Evolutionary conservation across 345 rosid genomes (phyloP), one percentile per base, ranked within the genome.

Genomic region (Kandelia obovata): DNA sequence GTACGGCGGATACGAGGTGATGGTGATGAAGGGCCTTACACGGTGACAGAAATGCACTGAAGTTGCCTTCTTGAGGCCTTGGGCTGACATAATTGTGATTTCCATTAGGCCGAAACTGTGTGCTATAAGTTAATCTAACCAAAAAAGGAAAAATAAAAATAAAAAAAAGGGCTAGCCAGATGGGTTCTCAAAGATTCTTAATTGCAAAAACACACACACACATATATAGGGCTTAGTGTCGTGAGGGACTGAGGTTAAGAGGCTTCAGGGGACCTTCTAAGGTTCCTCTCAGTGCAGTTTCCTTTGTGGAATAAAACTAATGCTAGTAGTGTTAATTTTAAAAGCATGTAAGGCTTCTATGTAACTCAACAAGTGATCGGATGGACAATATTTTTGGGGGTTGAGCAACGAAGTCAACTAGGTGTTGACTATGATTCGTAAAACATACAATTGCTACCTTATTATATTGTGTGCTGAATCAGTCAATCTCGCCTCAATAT

Each of bases 11-110:
- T 61, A 58, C 11, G 75, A 28, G 53, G 78, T 64, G 72, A 81
- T 32, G 77, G 80, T 55, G 67, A 81, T 53, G 76, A 78, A 77
- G 4, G 83, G 81, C 26, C 81, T 67, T 35, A 73, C 69, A 31
- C 77, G 85, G 21, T 53, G 52, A 7, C 79, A 31, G 49, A 71
- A 75, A 69, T 60, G 51, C 60, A 27, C 1, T 10, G 77, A 59
- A 46, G 87, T 66, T 55, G 53, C 55, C 23, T 59, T 65, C 68
- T 77, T 77, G 21, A 83, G 81, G 20, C 83, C 85, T 58, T 79
- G 69, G 0, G 85, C 81, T 61, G 87, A 83, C 64, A 85, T 26
- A 28, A 81, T 66, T 4, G 76, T 83, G 63, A 85, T 68, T 73
- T 79, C 83, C 87, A 81, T 74, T 30, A 15, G 28, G 30, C 30